Percentiles rank a stretch among this genome's conserved stretches.
phyloP scores from a whole-genome alignment of 2,329 filamentous ascomycete genomes.

The Alternaria metachromatica region DNA sequence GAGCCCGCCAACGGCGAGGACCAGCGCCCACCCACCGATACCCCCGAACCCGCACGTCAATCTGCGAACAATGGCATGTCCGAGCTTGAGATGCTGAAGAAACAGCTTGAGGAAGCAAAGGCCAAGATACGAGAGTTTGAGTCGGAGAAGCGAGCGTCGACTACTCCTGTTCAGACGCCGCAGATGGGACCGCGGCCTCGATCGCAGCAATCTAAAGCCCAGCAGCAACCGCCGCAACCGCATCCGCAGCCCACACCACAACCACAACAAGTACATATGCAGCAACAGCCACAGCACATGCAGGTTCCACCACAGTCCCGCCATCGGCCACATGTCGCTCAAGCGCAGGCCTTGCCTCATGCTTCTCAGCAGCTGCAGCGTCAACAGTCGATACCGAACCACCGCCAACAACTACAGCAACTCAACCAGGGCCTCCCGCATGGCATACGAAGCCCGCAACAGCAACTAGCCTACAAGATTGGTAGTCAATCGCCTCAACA shows the following conservation, averaged over 20 bases:
- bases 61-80: conserved; percentile 30
- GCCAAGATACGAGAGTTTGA: conserved; percentile 45
- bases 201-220: conserved; percentile 18
- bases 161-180: conserved; percentile 35
- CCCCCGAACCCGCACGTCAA: conserved; percentile 23
- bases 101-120: conserved; percentile 46
- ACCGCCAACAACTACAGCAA: conserved; percentile 33
- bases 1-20: conserved; percentile 27
- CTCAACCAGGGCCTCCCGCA: conserved; percentile 24
- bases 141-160: conserved; percentile 38
- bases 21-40: conserved; percentile 19
- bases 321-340: conserved; percentile 16
- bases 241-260: neutral
- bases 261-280: conserved; percentile 17
- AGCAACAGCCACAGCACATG: conserved; percentile 19
- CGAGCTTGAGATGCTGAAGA: conserved; percentile 45
- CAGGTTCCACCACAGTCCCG: conserved; percentile 11
- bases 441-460: conserved; percentile 24
- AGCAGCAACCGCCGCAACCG: conserved; percentile 13
- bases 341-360: conserved; percentile 15
- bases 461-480: conserved; percentile 26
- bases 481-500: conserved; percentile 30
- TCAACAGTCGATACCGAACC: conserved; percentile 17
- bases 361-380: conserved; percentile 18
- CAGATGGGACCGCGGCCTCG: conserved; percentile 26